Evolutionary conservation across 2,329 filamentous ascomycete species (phyloP), one percentile per base, ranked within the genome.

Genomic region (Fusarium decemcellulare): DNA sequence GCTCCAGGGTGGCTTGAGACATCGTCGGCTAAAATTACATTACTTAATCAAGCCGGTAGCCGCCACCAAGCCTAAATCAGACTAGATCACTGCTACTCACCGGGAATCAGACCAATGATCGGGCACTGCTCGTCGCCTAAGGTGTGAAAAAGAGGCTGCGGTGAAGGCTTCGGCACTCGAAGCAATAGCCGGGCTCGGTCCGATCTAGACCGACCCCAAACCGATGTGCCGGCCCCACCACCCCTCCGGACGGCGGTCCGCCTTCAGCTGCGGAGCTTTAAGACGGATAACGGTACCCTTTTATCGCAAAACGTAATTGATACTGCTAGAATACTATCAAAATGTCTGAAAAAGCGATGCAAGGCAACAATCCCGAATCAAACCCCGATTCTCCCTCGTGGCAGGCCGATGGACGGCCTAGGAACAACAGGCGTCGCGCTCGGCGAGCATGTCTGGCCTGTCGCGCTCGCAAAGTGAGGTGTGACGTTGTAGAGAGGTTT

Each of bases 401-500:
- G 12, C 54, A 44, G 18, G 30, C 46, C 15, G 56, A 51, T 2
- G 36, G 30, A 29, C 32, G 57, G 18, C 77, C 80, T 61, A 88
- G 88, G 76, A 76, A 83, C 65, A 87, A 81, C 54, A 97, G 97
- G 82, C 88, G 94, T 74, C 88, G 94, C 77, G 94, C 94, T 7
- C 93, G 93, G 8, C 92, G 95, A 72, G 94, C 94, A 16, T 97
- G 94, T 79, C 92, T 93, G 65, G 93, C 91, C 72, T 97, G 94
- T 81, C 88, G 94, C 74, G 90, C 92, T 56, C 90, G 94, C 76
- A 97, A 97, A 79, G 94, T 97, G 32, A 89, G 94, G 59, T 97
- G 94, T 83, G 94, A 97, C 83, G 94, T 97, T 61, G 93, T 95
- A 63, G 93, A 97, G 79, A 91, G 92, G 47, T 91, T 91, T 40